Evolutionary conservation across 768 basidiomycete species (phyloP).

Genomic region (Russula sp.): DNA sequence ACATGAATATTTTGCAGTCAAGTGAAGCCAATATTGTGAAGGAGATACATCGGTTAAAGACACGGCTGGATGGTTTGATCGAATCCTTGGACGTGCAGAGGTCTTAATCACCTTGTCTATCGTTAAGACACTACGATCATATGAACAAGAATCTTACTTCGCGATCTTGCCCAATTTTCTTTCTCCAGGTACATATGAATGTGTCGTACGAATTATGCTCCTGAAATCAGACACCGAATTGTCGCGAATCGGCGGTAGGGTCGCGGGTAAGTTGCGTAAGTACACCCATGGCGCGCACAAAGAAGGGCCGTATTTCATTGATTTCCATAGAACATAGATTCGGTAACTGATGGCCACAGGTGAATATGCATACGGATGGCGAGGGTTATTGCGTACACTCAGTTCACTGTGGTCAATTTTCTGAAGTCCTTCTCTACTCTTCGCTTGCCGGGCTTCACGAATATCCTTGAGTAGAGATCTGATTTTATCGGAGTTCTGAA

Average conservation of each 20-base stretch:
- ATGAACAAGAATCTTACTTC: neutral
- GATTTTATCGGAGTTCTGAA: slow-evolving; percentile 77
- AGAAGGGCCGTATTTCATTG: slow-evolving; percentile 89
- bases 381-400: slow-evolving; percentile 42
- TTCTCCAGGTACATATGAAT: neutral
- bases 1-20: slow-evolving; percentile 40
- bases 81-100: slow-evolving; percentile 29
- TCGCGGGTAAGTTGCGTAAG: slow-evolving; percentile 47
- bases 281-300: slow-evolving; percentile 72
- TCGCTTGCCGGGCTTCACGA: slow-evolving; percentile 93
- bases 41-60: slow-evolving; percentile 54
- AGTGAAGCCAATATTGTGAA: slow-evolving; percentile 58
- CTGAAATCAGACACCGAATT: slow-evolving; percentile 1
- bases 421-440: slow-evolving; percentile 78
- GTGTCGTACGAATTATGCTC: neutral
- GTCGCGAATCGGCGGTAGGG: slow-evolving; percentile 13
- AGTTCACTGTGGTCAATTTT: slow-evolving; percentile 77
- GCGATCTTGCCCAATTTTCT: too few species aligned
- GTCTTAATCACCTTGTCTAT: slow-evolving; percentile 4
- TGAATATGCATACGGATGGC: neutral
- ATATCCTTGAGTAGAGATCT: slow-evolving; percentile 85
- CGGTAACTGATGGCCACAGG: slow-evolving; percentile 47
- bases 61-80: slow-evolving; percentile 32
- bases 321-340: slow-evolving; percentile 88
- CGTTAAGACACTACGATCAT: neutral